A percentile compares a stretch with the other conserved stretches of the same genome.
Conservation (phyloP, 2,329 filamentous ascomycete genomes). For the Claviceps sp. region DNA sequence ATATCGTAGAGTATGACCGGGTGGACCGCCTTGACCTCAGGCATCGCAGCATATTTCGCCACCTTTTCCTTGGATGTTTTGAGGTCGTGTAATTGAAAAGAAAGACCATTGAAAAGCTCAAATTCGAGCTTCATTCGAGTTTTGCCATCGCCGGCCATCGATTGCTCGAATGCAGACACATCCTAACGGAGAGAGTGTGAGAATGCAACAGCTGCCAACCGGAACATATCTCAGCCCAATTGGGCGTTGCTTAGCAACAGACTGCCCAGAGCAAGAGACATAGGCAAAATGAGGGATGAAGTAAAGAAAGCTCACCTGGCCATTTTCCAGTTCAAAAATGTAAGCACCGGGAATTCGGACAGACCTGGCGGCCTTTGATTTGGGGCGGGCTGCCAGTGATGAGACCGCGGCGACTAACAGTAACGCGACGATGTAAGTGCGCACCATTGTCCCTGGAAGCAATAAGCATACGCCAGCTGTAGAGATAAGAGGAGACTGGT, state of each 20-base stretch:
- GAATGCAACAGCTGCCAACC: not conserved
- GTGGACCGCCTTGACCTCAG: constrained; percentile 35
- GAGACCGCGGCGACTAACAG: constrained; percentile 8
- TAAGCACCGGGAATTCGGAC: constrained; percentile 11
- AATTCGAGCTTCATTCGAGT: constrained; percentile 36
- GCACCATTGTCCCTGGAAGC: constrained; percentile 6
- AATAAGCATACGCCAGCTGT: not conserved
- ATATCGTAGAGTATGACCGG: constrained; percentile 32
- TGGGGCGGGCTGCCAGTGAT: constrained; percentile 1
- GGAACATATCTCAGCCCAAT: not conserved
- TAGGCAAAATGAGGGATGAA: not conserved
- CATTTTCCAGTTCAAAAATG: constrained; percentile 11
- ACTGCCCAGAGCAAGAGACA: not conserved
- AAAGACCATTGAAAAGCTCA: constrained; percentile 40
- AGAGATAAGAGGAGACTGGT: not conserved
- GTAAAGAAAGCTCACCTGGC: constrained; percentile 7
- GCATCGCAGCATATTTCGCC: constrained; percentile 25
- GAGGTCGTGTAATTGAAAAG: constrained; percentile 36
- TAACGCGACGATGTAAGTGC: constrained; percentile 7
- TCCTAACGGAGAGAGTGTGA: constrained; percentile 4
- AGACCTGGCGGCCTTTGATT: not conserved
- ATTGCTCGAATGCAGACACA: constrained; percentile 10
- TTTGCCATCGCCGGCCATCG: constrained; percentile 20
- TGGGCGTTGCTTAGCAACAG: not conserved
- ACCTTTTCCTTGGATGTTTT: constrained; percentile 30